Evolutionary conservation across 306 rosid species (phyloP).

Genomic region (Inga laurina): DNA sequence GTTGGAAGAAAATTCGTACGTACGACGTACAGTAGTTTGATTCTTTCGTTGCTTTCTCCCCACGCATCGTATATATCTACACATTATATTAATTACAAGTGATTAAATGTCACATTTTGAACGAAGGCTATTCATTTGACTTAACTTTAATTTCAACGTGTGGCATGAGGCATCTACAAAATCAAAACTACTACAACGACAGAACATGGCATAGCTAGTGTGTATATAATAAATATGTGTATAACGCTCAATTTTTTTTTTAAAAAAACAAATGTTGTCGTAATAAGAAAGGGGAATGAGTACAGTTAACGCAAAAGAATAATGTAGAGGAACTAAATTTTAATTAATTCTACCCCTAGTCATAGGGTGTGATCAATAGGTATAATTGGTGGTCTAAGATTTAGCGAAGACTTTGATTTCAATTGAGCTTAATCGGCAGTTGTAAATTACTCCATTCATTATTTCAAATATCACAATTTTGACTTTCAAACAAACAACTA

Average conservation of each 20-base stretch:
- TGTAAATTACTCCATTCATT: not conserved
- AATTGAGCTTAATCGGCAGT: not conserved
- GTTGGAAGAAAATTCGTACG: not conserved
- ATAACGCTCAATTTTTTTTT: no score
- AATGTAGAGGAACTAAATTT: no score
- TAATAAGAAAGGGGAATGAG: no score
- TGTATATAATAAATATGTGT: no score
- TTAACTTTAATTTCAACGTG: not conserved
- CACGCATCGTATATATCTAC: not conserved
- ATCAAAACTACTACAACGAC: not conserved
- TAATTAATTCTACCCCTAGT: no score
- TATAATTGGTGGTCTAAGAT: no score
- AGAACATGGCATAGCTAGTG: not conserved
- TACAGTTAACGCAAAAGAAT: no score
- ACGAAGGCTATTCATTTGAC: not conserved
- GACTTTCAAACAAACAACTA: no score
- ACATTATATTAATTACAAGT: not conserved
- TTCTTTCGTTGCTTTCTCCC: not conserved
- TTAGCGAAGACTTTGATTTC: not conserved
- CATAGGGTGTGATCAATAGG: no score
- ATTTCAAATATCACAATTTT: not conserved
- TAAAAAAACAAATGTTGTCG: no score
- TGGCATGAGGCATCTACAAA: not conserved
- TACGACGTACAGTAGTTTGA: not conserved
- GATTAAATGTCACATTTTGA: not conserved